Evolutionary conservation across 345 rosid genomes (phyloP), one percentile per base, ranked within the genome.

Genomic region (Odontarrhena argentea): DNA sequence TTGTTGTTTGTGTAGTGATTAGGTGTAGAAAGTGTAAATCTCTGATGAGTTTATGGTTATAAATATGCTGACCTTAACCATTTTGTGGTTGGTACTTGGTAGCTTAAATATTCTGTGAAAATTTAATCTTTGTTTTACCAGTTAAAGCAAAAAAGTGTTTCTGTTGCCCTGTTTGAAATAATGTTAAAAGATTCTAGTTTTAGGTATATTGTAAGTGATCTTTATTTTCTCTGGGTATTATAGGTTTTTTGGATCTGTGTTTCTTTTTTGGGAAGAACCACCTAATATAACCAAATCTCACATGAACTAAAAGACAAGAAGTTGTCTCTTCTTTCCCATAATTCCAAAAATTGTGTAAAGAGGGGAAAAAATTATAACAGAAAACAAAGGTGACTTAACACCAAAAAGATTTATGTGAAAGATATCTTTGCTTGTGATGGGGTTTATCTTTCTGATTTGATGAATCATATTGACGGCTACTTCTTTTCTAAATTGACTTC

Each of bases 381-480:
- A 53, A 35, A 15, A 26, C 26, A 30, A 18, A 38, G 67, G 68
- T 67, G 68, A 67, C 73, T 67, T 60, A 9, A 45, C 68, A 60
- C 52, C 50, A 53, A 66, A 60, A 73, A 66, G 72, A 66, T 66
- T 18, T 52, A 58, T 66, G 77, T 60, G 36, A 1, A 67, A 46
- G 62, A 74, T 60, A 74, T 55, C 65, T 53, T 67, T 74, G 73
- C 73, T 67, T 67, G 68, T 67, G 60, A 52, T 52, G 54, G 52
- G 77, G 77, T 44, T 74, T 74, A 60, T 74, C 62, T 53, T 18
- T 58, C 13, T 32, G 64, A 55, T 55, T 47, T 56, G 60, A 64
- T 65, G 25, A 2, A 71, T 71, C 67, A 52, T 55, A 66, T 67
- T 69, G 76, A 73, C 63, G 60, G 77, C 69, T 35, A 76, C 76